Base-by-base conservation (phyloP, 345 rosid species). In the Melaleuca quinquenervia region DNA sequence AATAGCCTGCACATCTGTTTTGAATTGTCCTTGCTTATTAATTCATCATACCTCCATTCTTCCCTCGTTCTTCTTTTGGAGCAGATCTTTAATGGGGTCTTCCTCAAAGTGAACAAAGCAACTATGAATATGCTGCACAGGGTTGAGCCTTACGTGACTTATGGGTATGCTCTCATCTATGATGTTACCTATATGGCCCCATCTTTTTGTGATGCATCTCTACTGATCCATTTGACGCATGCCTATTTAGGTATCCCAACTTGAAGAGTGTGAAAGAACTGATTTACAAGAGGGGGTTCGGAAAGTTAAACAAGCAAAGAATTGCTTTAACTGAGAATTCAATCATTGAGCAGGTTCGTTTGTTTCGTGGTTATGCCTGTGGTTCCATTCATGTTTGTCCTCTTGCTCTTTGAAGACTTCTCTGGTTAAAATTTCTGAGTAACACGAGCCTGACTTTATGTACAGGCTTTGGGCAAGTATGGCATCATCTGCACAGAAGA, bases 91-190 rank as follows among this genome's bases (percentile, higher is more conserved):
- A 97, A 96, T 64, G 99, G 99, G 7, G 99, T 96, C 22, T 95
- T 97, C 87, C 92, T 97, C 26, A 97, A 95, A 88, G 99, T 96
- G 27, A 96, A 94, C 94, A 94, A 94, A 83, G 98, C 99, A 27
- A 95, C 99, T 26, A 75, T 96, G 91, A 96, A 97, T 85, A 96
- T 96, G 99, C 94, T 97, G 54, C 98, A 93, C 86, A 90, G 98
- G 76, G 98, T 97, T 89, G 98, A 95, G 86, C 99, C 98, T 27
- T 97, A 96, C 89, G 99, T 96, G 83, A 96, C 99, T 18, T 97
- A 90, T 27, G 99, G 99, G 99, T 96, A 92, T 84, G 86, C 52
- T 7, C 26, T 70, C 20, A 16, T 70, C 26, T 2, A 8, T 21
- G 1, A 18, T 70, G 48, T 70, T 70, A 70, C 48, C 80, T 70